These are phyloP conservation scores for Candida sakaeoensis DNA, from an alignment of 805 yeast genomes.

Conservation along the genomic window DNA sequence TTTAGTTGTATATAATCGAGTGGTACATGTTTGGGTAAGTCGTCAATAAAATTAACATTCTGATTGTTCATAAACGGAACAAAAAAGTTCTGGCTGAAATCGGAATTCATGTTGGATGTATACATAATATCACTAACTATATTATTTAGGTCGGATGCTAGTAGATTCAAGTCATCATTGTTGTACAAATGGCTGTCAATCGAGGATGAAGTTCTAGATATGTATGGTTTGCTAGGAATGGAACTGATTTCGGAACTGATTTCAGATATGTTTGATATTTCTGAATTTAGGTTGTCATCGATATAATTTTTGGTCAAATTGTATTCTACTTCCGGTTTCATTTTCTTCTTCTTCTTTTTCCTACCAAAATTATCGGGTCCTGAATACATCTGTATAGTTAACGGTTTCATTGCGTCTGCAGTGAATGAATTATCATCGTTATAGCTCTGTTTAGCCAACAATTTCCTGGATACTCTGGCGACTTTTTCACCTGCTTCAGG, in stretches of 20 bases:
- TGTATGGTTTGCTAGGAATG: not conserved
- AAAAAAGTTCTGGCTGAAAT: slow-evolving; percentile 3
- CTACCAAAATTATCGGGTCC: slow-evolving; percentile 10
- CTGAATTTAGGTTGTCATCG: not conserved
- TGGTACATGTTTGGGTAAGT: slow-evolving; percentile 25
- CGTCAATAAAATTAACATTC: slow-evolving; percentile 4
- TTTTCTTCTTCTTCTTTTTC: slow-evolving; percentile 7
- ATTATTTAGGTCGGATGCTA: slow-evolving; percentile 39
- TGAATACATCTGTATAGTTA: slow-evolving; percentile 13
- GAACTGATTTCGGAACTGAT: not conserved
- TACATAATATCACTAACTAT: slow-evolving; percentile 38
- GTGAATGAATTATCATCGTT: not conserved
- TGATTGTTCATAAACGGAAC: slow-evolving; percentile 5
- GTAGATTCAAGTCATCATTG: slow-evolving; percentile 28
- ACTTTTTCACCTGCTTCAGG: slow-evolving; percentile 36
- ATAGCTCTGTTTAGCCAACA: slow-evolving; percentile 1
- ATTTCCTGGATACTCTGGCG: slow-evolving; percentile 22
- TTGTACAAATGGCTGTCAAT: slow-evolving; percentile 10
- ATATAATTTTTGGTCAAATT: not conserved
- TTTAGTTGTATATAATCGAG: slow-evolving; percentile 26
- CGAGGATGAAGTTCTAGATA: slow-evolving; percentile 7
- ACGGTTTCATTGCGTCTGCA: slow-evolving; percentile 8
- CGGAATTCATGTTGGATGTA: slow-evolving; percentile 12
- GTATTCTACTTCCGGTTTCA: slow-evolving; percentile 5
- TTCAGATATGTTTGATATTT: not conserved